Conservation (phyloP, 192 early-diverging fungal species). For the Haplosporangium gracile region DNA sequence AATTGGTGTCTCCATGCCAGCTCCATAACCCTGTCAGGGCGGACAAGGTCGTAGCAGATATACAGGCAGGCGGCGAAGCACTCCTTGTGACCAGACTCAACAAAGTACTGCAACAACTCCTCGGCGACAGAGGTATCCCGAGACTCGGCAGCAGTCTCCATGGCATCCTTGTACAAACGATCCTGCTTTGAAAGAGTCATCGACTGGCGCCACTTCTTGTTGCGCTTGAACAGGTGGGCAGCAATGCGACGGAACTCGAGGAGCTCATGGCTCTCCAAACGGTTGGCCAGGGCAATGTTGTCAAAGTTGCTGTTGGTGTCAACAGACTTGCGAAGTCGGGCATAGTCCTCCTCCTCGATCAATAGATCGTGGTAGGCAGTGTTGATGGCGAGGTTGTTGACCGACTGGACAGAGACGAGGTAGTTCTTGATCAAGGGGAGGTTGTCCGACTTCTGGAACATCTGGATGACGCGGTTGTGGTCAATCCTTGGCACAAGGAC, state of each 20-base stretch:
- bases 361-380: conserved; percentile 95
- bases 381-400: conserved; percentile 97
- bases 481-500: conserved; percentile 93
- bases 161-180: conserved; percentile 97
- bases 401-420: conserved; percentile 91
- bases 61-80: conserved; percentile 95
- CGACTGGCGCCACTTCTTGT: conserved; percentile 97
- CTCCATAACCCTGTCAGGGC: conserved; percentile 96
- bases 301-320: conserved; percentile 98
- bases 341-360: conserved; percentile 98
- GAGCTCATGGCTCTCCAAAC: conserved; percentile 96
- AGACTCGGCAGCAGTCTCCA: conserved; percentile 97
- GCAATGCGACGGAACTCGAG: conserved; percentile 98
- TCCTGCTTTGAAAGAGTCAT: conserved; percentile 97
- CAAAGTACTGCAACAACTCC: conserved; percentile 96
- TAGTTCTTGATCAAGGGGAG: conserved; percentile 97
- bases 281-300: conserved; percentile 88
- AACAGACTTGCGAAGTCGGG: conserved; percentile 92
- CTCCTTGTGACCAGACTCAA: conserved; percentile 90
- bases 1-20: conserved; percentile 92
- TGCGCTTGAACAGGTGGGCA: conserved; percentile 95
- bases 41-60: conserved; percentile 95
- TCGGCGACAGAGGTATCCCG: conserved; percentile 90
- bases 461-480: conserved; percentile 96
- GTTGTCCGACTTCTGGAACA: conserved; percentile 99